Percentiles rank a stretch among this genome's conserved stretches.
Evolutionary conservation across 1,284 basidiomycete genomes (phyloP).

Genomic region (Sutorius eximius): DNA sequence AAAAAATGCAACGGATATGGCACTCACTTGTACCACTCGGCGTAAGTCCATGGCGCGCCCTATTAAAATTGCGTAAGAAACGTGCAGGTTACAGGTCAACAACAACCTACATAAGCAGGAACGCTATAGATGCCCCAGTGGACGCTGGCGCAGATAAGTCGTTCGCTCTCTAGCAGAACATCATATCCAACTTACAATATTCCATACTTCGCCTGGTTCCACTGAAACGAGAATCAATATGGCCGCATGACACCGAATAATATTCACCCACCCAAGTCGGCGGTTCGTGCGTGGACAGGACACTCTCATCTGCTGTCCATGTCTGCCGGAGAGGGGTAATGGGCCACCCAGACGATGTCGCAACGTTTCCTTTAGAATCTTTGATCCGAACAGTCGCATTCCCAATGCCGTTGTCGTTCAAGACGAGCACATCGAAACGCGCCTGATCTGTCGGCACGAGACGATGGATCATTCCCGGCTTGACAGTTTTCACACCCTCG

Average conservation of each 20-base stretch:
- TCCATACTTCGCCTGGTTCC: constrained; percentile 52
- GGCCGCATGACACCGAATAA: not conserved
- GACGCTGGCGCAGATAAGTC: constrained; percentile 38
- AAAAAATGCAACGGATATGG: not conserved
- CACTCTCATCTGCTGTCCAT: constrained; percentile 41
- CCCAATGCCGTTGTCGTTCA: constrained; percentile 31
- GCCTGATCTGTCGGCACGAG: constrained; percentile 47
- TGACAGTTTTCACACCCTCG: constrained; percentile 38
- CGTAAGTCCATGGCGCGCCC: constrained; percentile 44
- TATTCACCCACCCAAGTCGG: constrained; percentile 47
- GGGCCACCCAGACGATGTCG: constrained; percentile 38
- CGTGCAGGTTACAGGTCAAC: not conserved
- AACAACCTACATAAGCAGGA: constrained; percentile 44
- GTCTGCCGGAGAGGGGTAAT: constrained; percentile 39
- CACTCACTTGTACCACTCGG: constrained; percentile 57
- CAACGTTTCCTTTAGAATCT: constrained; percentile 34
- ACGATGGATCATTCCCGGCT: constrained; percentile 39
- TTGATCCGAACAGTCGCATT: constrained; percentile 38
- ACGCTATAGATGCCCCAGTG: constrained; percentile 61
- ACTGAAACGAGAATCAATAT: constrained; percentile 31
- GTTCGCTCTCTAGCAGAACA: not conserved
- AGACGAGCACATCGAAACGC: constrained; percentile 43
- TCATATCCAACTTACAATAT: constrained; percentile 48
- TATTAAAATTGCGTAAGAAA: constrained; percentile 9
- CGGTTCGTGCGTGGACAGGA: constrained; percentile 47